phyloP scores from a whole-genome alignment of 441 rosid species.

The Euphorbia corollata region DNA sequence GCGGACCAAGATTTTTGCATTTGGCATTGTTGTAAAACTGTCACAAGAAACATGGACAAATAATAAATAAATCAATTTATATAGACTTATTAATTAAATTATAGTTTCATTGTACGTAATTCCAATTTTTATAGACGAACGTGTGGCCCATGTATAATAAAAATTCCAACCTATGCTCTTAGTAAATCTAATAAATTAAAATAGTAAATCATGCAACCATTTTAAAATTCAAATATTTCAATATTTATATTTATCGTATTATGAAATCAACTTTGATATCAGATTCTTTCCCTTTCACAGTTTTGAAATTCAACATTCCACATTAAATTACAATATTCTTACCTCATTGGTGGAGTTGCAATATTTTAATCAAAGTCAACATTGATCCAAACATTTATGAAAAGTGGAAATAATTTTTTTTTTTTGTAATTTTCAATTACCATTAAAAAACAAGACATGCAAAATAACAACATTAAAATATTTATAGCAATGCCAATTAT shows the following conservation, averaged over 20 bases:
- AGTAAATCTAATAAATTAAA: too few relatives aligned
- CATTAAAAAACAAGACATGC: not conserved
- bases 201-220: too few relatives aligned
- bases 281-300: not conserved
- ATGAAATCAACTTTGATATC: not conserved
- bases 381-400: not conserved
- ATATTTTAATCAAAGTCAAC: not conserved
- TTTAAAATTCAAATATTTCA: too few relatives aligned
- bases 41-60: slow-evolving; percentile 8
- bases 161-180: not conserved
- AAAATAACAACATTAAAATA: too few relatives aligned
- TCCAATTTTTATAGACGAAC: slow-evolving; percentile 7
- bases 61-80: not conserved
- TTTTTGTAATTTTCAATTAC: not conserved
- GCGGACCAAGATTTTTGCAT: slow-evolving; percentile 17
- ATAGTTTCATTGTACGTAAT: not conserved
- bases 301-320: too few relatives aligned
- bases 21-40: slow-evolving; percentile 4
- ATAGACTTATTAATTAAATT: not conserved
- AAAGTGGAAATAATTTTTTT: too few relatives aligned
- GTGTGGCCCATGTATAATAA: slow-evolving; percentile 1
- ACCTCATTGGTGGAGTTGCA: not conserved
- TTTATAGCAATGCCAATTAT: too few relatives aligned
- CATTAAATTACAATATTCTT: not conserved
- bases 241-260: too few relatives aligned